Evolutionary conservation across 495 filamentous ascomycete species (phyloP).

Genomic region (Halenospora varia): DNA sequence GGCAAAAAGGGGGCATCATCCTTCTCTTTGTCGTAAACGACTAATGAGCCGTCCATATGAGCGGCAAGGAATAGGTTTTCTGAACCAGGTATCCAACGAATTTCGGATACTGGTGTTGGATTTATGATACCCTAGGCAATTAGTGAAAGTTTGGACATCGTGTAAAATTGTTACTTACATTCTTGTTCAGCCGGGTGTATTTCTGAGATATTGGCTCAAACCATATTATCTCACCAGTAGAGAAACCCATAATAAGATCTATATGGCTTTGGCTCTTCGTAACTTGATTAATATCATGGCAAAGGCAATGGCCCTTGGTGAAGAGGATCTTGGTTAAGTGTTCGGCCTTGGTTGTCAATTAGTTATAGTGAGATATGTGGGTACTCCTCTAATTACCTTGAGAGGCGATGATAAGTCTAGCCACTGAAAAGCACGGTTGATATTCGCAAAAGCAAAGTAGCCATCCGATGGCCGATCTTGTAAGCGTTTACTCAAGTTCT

Average conservation of each 20-base stretch:
- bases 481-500: conserved; percentile 70
- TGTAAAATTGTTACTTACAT: conserved; percentile 45
- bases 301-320: conserved; percentile 91
- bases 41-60: conserved; percentile 87
- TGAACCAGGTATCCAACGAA: conserved; percentile 91
- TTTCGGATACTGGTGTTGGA: conserved; percentile 74
- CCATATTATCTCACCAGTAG: conserved; percentile 95
- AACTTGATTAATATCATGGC: conserved; percentile 84
- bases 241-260: conserved; percentile 93
- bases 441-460: conserved; percentile 86
- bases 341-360: conserved; percentile 48
- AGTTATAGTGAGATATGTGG: neutral
- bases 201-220: conserved; percentile 97
- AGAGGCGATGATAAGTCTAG: conserved; percentile 50
- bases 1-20: conserved; percentile 68
- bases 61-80: conserved; percentile 91
- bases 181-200: conserved; percentile 95
- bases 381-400: conserved; percentile 38
- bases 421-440: conserved; percentile 87
- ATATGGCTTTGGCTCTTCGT: conserved; percentile 78
- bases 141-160: conserved; percentile 6
- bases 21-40: conserved; percentile 98
- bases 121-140: conserved; percentile 72
- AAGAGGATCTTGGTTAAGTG: conserved; percentile 93
- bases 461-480: conserved; percentile 75